Percentiles rank a stretch among this genome's conserved stretches.
These are phyloP conservation scores for Thalassiosira profunda DNA, from an alignment of 108 stramenopile species.

Conservation along the genomic window DNA sequence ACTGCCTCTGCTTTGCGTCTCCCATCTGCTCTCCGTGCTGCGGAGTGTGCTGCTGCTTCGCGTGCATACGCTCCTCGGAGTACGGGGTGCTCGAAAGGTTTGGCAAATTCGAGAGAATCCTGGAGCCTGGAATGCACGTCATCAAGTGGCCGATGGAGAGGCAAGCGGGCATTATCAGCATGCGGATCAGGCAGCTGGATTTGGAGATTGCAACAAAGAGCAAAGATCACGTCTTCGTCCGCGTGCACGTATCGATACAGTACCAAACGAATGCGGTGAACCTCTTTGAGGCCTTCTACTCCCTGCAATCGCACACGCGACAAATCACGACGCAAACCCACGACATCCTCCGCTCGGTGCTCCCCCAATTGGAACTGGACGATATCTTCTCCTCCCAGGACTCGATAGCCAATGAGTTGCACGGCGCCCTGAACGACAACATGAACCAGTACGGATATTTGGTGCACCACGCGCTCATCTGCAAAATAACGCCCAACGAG, in stretches of 20 bases:
- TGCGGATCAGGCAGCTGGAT: constrained; percentile 60
- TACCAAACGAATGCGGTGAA: constrained; percentile 35
- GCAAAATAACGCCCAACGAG: constrained; percentile 64
- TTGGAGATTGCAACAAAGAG: constrained; percentile 72
- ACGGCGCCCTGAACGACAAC: constrained; percentile 27
- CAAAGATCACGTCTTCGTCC: constrained; percentile 67
- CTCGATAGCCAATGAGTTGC: constrained; percentile 70
- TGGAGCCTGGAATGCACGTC: constrained; percentile 44
- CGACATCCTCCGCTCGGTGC: constrained; percentile 55
- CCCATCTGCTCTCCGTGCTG: constrained; percentile 16
- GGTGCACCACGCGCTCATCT: constrained; percentile 62
- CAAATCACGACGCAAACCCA: constrained; percentile 56
- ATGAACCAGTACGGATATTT: constrained; percentile 50
- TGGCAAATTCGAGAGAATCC: constrained; percentile 34
- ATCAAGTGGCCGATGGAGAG: constrained; percentile 40
- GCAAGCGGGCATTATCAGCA: constrained; percentile 47
- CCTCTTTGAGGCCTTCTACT: constrained; percentile 55
- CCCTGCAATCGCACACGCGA: constrained; percentile 45
- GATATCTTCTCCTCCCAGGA: constrained; percentile 75
- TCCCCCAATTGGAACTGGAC: constrained; percentile 60
- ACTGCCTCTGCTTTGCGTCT: constrained; percentile 33
- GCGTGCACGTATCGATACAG: constrained; percentile 48
- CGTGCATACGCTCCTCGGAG: constrained; percentile 36
- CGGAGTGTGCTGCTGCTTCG: constrained; percentile 39
- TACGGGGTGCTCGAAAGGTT: constrained; percentile 38